These are phyloP conservation scores for Leccinum uliginosum DNA, from an alignment of 768 basidiomycete genomes.

Conservation along the genomic window DNA sequence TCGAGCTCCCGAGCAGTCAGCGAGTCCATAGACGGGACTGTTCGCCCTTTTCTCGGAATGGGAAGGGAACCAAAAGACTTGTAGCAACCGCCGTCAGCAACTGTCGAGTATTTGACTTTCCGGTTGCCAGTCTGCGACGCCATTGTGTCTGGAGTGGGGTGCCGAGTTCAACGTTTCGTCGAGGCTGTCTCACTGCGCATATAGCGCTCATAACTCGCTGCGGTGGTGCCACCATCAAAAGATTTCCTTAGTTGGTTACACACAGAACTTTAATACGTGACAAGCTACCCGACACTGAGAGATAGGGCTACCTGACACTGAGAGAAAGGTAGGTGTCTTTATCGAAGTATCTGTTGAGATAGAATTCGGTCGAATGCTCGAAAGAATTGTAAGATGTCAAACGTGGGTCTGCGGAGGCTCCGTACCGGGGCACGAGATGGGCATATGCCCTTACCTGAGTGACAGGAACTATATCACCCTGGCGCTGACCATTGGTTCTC, in stretches of 20 bases:
- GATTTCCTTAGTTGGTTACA: neutral
- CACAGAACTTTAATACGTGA: too few species aligned
- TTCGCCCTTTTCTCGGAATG: neutral
- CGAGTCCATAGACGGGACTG: neutral
- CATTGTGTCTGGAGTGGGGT: neutral
- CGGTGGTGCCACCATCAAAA: too few species aligned
- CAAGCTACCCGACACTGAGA: too few species aligned
- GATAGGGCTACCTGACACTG: too few species aligned
- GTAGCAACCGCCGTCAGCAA: neutral
- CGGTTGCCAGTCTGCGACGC: neutral
- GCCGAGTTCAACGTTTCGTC: too few species aligned
- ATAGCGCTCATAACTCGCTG: too few species aligned
- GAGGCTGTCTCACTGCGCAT: too few species aligned
- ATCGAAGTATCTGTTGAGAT: neutral
- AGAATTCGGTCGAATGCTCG: neutral
- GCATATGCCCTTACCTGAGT: neutral
- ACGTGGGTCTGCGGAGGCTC: neutral
- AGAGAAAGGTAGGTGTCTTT: neutral
- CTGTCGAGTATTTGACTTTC: neutral
- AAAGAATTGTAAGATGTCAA: neutral
- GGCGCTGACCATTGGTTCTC: neutral
- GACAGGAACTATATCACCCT: neutral
- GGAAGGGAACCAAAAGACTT: neutral
- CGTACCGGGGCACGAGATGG: neutral
- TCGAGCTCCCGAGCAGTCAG: neutral